Evolutionary conservation across 1,139 yeast species (phyloP).

Genomic region (Arxiozyma slooffiae): DNA sequence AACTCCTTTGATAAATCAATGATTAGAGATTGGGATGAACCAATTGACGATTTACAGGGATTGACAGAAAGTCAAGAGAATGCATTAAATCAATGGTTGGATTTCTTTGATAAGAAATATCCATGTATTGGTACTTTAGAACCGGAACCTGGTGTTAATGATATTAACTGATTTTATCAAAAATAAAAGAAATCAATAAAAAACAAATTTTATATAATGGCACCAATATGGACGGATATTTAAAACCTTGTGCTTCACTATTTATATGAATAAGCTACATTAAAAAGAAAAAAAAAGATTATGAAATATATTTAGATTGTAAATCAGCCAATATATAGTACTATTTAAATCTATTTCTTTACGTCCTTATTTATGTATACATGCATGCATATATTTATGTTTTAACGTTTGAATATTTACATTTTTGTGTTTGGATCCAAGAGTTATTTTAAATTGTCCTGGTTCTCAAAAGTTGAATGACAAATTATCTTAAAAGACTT

Average conservation of each 20-base stretch:
- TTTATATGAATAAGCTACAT: no score
- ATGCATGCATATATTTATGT: not conserved
- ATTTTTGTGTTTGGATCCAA: not conserved
- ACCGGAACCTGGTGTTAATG: conserved; percentile 29
- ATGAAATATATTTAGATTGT: no score
- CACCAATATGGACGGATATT: no score
- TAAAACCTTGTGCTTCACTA: no score
- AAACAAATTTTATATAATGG: not conserved
- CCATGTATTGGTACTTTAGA: conserved; percentile 55
- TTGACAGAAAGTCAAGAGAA: conserved; percentile 53
- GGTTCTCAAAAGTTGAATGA: not conserved
- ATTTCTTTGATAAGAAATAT: conserved; percentile 71
- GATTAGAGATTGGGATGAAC: conserved; percentile 51
- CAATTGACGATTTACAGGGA: conserved; percentile 62
- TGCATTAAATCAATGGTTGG: conserved; percentile 76
- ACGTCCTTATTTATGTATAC: no score
- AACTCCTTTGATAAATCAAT: conserved; percentile 71
- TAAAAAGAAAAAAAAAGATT: no score
- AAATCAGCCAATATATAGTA: not conserved
- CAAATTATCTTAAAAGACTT: no score
- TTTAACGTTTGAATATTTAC: no score
- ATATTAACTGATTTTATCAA: not conserved
- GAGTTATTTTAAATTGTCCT: not conserved
- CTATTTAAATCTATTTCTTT: no score
- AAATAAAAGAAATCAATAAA: not conserved